Base-by-base conservation (phyloP, 1,284 basidiomycete species). In the Cryptococcus wingfieldii region DNA sequence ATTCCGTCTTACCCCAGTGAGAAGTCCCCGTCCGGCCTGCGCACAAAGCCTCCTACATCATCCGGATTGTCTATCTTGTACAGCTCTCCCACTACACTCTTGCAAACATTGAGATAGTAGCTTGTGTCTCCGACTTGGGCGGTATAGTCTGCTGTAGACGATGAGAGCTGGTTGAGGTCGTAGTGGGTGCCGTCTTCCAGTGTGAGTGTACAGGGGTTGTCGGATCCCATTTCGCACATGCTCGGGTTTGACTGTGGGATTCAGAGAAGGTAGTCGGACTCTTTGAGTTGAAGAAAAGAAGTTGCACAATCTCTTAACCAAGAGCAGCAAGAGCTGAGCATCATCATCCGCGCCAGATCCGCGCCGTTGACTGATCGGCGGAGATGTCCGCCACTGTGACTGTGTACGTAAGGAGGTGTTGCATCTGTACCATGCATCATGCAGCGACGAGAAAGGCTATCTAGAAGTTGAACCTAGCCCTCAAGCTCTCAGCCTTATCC, bases 61-160 rank as follows among this genome's bases (percentile, higher is more conserved):
- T 67, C 67, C 47, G 68, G 57, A 25, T 74, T 67, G 13, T 72
- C 71, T 5, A 75, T 47, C 49, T 71, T 67, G 66, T 71, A 75
- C 45, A 74, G 51, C 54, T 76, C 74, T 19, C 64, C 64, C 1
- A 75, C 68, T 27, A 77, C 74, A 8, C 62, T 55, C 37, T 74
- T 63, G 54, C 76, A 77, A 23, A 76, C 72, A 56, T 77, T 77
- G 47, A 77, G 61, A 50, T 72, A 69, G 59, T 68, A 77, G 28
- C 52, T 64, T 34, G 59, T 60, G 14, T 65, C 62, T n/a, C 67
- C 67, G 10, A 64, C 63, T 43, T 58, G 52, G 23, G 68, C 64
- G n/a, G 58, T 54, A 49, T 74, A 74, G 56, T 75, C 73, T n/a
- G 57, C 50, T 37, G 59, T 55, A 8, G 67, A 57, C 3, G 69